A percentile compares a stretch with the other conserved stretches of the same genome.
phyloP scores from a whole-genome alignment of 495 filamentous ascomycete species.

The Penicillium fimorum region DNA sequence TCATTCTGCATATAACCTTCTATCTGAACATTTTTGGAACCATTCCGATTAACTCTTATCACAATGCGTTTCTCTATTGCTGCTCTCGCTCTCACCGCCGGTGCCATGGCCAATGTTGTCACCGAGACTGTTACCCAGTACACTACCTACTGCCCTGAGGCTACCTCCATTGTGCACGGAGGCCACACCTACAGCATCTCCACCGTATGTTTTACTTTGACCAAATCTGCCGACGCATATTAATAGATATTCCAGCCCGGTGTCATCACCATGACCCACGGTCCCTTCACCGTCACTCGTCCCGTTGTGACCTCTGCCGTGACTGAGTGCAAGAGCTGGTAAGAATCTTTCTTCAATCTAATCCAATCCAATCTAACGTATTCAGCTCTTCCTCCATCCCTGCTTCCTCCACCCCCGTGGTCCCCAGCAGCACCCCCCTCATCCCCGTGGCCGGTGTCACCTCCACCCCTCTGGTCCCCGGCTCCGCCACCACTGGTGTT shows the following conservation, averaged over 20 bases:
- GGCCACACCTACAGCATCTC: constrained; percentile 77
- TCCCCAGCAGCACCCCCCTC: constrained; percentile 15
- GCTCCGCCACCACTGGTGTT: constrained; percentile 27
- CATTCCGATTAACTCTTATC: constrained; percentile 32
- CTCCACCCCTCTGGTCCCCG: constrained; percentile 13
- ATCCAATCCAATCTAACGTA: constrained; percentile 15
- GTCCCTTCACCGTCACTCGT: constrained; percentile 63
- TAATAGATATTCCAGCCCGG: constrained; percentile 52
- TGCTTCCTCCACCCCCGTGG: not conserved
- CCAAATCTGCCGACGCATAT: constrained; percentile 14
- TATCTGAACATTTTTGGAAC: constrained; percentile 25
- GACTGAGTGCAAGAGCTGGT: constrained; percentile 68
- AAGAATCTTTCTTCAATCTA: constrained; percentile 20
- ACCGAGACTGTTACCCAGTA: constrained; percentile 77
- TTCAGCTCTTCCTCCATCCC: constrained; percentile 28
- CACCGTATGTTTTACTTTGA: constrained; percentile 48
- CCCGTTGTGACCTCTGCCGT: constrained; percentile 62
- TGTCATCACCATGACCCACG: constrained; percentile 71
- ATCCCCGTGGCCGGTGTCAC: constrained; percentile 47
- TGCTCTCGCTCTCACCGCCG: constrained; percentile 61
- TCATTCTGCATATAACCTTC: constrained; percentile 20
- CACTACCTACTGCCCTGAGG: constrained; percentile 82
- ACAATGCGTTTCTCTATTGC: constrained; percentile 92
- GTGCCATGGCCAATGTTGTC: constrained; percentile 56
- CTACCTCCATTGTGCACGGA: constrained; percentile 69